Conservation (phyloP, 768 basidiomycete species). For the Mrakia blollopis region DNA sequence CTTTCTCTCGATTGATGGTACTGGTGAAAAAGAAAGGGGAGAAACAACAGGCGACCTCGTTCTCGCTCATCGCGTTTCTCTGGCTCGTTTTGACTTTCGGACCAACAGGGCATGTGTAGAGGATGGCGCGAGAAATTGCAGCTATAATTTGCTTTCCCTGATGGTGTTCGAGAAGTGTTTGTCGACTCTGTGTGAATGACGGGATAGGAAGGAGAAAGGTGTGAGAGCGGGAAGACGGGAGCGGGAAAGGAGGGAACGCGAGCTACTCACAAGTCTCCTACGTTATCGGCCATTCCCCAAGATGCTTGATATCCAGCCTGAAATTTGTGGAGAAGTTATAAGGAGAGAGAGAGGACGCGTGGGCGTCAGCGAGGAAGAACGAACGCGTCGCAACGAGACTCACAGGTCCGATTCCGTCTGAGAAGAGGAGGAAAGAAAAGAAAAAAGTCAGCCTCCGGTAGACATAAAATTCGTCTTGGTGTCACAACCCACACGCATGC, state of each 20-base stretch:
- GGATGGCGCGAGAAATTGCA: too few relatives aligned
- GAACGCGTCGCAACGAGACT: neutral
- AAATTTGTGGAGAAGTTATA: too few relatives aligned
- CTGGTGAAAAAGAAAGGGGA: too few relatives aligned
- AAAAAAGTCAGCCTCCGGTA: too few relatives aligned
- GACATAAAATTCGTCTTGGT: too few relatives aligned
- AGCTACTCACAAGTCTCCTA: conserved; percentile 31
- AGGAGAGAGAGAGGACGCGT: neutral
- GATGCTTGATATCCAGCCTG: conserved; percentile 39
- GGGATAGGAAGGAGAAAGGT: neutral
- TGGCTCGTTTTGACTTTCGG: too few relatives aligned
- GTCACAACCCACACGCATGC: conserved; percentile 50
- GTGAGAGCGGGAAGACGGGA: conserved; percentile 23
- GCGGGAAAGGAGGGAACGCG: conserved; percentile 10
- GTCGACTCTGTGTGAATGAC: conserved; percentile 2
- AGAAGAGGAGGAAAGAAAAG: neutral
- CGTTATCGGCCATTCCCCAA: conserved; percentile 42
- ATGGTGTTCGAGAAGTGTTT: neutral
- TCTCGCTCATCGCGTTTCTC: too few relatives aligned
- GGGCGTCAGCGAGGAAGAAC: neutral
- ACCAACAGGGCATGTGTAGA: too few relatives aligned
- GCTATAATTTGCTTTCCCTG: too few relatives aligned
- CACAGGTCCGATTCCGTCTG: conserved; percentile 52
- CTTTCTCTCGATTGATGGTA: too few relatives aligned
- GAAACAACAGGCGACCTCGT: too few relatives aligned